A percentile compares a stretch with the other conserved stretches of the same genome.
These are phyloP conservation scores for Penicillium sp. DNA, from an alignment of 2,329 filamentous ascomycete species.

Conservation along the genomic window DNA sequence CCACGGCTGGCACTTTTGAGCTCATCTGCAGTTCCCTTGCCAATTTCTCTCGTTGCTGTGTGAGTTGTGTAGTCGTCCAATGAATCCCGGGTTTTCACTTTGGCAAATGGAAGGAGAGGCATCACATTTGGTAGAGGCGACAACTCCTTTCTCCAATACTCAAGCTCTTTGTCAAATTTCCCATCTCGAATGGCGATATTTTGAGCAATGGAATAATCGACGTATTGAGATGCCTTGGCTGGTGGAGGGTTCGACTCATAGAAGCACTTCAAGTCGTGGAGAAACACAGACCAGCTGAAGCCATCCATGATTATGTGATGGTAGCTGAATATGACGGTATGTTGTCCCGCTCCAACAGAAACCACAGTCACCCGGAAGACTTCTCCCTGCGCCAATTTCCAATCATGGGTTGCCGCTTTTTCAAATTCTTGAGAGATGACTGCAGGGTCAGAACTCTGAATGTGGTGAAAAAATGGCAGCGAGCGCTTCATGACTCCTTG, in stretches of 20 bases:
- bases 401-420: constrained; percentile 37
- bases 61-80: too few species aligned
- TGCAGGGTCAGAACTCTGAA: too few species aligned
- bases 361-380: constrained; percentile 24
- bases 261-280: constrained; percentile 49
- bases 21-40: too few species aligned
- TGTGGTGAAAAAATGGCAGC: too few species aligned
- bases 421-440: too few species aligned
- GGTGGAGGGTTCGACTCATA: constrained; percentile 44
- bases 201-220: constrained; percentile 42
- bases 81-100: constrained; percentile 8
- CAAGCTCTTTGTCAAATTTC: constrained; percentile 28
- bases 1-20: constrained; percentile 23
- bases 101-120: constrained; percentile 24
- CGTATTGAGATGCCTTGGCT: constrained; percentile 35
- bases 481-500: too few species aligned
- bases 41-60: too few species aligned
- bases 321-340: constrained; percentile 49
- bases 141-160: constrained; percentile 24
- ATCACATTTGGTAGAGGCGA: constrained; percentile 6
- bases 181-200: constrained; percentile 31
- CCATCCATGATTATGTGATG: constrained; percentile 60
- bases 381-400: constrained; percentile 45
- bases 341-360: constrained; percentile 22
- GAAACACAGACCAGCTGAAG: constrained; percentile 48